Evolutionary conservation across 2,329 filamentous ascomycete species (phyloP).

Genomic region (Bipolaris bicolor): DNA sequence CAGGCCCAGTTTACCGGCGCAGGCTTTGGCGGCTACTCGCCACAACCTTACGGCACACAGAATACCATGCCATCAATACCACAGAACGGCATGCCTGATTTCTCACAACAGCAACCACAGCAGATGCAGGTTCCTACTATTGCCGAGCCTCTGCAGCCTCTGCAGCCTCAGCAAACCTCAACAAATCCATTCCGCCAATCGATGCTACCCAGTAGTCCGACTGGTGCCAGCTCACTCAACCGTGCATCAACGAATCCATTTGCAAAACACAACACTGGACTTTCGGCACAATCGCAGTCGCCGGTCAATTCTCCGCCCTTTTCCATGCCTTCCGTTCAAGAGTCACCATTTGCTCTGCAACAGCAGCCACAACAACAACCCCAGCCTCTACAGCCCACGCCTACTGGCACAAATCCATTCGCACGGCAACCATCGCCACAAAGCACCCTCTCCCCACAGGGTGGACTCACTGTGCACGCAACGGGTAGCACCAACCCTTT

Average conservation of each 20-base stretch:
- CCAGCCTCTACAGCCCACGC: constrained; percentile 57
- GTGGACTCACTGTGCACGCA: constrained; percentile 67
- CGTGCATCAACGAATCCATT: constrained; percentile 87
- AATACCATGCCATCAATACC: constrained; percentile 56
- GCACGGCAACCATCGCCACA: constrained; percentile 60
- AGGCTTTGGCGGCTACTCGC: constrained; percentile 82
- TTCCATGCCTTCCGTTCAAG: constrained; percentile 35
- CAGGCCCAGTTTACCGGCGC: constrained; percentile 70
- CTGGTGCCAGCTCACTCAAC: constrained; percentile 48
- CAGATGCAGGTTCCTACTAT: constrained; percentile 40
- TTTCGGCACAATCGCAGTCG: constrained; percentile 35
- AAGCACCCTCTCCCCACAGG: constrained; percentile 36
- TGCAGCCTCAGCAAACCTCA: constrained; percentile 72
- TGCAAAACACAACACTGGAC: constrained; percentile 63
- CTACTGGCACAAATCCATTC: constrained; percentile 77
- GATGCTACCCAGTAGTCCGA: constrained; percentile 64
- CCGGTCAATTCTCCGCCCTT: constrained; percentile 38
- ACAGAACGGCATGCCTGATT: constrained; percentile 56
- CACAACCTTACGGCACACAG: constrained; percentile 61
- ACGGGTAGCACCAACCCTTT: constrained; percentile 96
- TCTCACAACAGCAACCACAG: constrained; percentile 47
- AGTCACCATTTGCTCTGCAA: constrained; percentile 44
- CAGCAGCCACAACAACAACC: constrained; percentile 41
- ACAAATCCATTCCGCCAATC: constrained; percentile 97
- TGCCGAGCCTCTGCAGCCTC: constrained; percentile 54